These are phyloP conservation scores for Cymbomonas tetramitiformis DNA, from an alignment of 139 green algal genomes.

Conservation along the genomic window DNA sequence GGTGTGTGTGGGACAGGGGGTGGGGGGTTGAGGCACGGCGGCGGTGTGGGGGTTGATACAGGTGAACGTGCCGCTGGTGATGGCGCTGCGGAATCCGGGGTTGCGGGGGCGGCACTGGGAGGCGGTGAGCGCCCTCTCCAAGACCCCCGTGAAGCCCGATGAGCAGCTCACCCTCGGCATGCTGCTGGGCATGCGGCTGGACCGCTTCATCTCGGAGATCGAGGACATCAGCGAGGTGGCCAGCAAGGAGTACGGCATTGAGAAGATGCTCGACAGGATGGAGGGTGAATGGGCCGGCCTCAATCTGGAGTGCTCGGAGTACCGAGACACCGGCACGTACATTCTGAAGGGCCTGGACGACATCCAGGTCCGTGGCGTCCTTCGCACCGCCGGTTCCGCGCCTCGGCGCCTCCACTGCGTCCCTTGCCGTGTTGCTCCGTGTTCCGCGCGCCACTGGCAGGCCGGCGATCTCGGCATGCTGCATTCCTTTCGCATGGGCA, in stretches of 20 bases:
- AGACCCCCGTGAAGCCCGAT: conserved; percentile 49
- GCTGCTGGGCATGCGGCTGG: conserved; percentile 28
- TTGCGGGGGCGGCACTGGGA: conserved; percentile 54
- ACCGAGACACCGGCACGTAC: conserved; percentile 43
- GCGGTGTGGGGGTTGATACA: no score
- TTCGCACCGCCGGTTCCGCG: no score
- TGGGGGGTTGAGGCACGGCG: no score
- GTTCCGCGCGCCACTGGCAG: no score
- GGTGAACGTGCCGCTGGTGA: no score
- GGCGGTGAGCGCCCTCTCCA: conserved; percentile 36
- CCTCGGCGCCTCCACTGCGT: no score
- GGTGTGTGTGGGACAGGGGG: no score
- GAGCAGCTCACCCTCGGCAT: conserved; percentile 30
- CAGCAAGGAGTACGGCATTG: conserved; percentile 32
- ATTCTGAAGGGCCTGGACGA: conserved; percentile 45
- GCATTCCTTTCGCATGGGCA: no score
- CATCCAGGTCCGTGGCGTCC: conserved; percentile 27
- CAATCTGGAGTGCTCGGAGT: conserved; percentile 44
- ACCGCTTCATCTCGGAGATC: conserved; percentile 43
- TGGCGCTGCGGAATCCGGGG: conserved; percentile 50
- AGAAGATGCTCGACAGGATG: conserved; percentile 43
- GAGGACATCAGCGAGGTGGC: conserved; percentile 29
- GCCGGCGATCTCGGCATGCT: no score
- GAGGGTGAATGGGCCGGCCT: conserved; percentile 35
- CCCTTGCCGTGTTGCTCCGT: no score